These are phyloP conservation scores for Coelastrella sp. DNA, from an alignment of 139 green algal species.

Conservation along the genomic window DNA sequence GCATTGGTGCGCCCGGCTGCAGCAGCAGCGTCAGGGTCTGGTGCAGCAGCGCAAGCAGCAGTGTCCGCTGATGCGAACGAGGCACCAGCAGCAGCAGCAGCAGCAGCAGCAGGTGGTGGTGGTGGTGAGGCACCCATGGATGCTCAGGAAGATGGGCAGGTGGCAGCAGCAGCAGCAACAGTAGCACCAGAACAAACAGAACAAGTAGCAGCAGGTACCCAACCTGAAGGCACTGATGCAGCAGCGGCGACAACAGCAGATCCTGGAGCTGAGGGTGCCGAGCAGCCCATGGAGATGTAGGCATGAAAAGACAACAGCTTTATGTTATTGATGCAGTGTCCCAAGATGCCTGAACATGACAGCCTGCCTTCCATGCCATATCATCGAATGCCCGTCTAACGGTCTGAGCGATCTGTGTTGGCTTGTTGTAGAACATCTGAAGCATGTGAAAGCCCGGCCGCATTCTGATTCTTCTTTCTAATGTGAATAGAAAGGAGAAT, in stretches of 20 bases:
- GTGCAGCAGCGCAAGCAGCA: too few relatives aligned
- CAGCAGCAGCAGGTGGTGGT: not conserved
- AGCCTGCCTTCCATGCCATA: too few relatives aligned
- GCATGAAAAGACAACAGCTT: not conserved
- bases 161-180: not conserved
- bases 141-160: not conserved
- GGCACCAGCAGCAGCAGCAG: not conserved
- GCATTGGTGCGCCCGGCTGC: not conserved
- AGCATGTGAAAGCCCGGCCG: too few relatives aligned
- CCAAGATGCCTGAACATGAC: too few relatives aligned
- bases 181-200: not conserved
- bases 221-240: not conserved
- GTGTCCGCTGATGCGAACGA: not conserved
- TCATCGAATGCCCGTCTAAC: too few relatives aligned
- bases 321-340: too few relatives aligned
- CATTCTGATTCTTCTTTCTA: too few relatives aligned
- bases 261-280: not conserved
- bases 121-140: not conserved
- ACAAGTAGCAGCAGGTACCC: not conserved
- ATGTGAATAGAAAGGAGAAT: too few relatives aligned
- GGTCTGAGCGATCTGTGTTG: too few relatives aligned
- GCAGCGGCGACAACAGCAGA: not conserved
- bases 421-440: too few relatives aligned
- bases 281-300: slow-evolving; percentile 23
- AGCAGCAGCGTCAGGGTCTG: too few relatives aligned